Evolutionary conservation across 1,284 basidiomycete genomes (phyloP).

Genomic region (Boletus smithii): DNA sequence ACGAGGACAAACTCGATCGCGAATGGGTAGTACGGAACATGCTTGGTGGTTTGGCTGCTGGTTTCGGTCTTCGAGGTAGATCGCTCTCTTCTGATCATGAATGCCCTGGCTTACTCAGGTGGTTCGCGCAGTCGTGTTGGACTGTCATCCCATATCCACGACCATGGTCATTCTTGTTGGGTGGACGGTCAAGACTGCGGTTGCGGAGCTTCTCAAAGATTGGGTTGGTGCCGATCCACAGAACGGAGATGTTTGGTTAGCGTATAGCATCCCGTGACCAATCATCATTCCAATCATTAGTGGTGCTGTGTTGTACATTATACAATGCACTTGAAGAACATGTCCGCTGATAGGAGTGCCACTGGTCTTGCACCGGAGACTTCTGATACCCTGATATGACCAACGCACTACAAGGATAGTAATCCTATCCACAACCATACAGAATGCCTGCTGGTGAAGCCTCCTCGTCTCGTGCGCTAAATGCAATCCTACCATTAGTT

Average conservation of each 20-base stretch:
- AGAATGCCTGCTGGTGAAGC: slow-evolving; percentile 29
- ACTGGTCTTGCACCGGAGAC: slow-evolving; percentile 14
- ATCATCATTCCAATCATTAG: neutral
- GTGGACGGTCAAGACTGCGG: slow-evolving; percentile 70
- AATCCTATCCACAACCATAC: slow-evolving; percentile 10
- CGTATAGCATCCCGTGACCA: slow-evolving; percentile 76
- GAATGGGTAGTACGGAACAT: slow-evolving; percentile 85
- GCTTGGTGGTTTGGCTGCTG: slow-evolving; percentile 80
- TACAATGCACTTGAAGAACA: neutral
- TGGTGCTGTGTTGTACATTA: neutral
- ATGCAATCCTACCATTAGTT: slow-evolving; percentile 75
- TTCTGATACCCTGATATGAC: slow-evolving; percentile 19
- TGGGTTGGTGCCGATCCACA: slow-evolving; percentile 59
- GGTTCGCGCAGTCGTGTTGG: slow-evolving; percentile 58
- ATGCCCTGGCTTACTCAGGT: slow-evolving; percentile 24
- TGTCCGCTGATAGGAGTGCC: slow-evolving; percentile 7
- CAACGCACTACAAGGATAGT: neutral
- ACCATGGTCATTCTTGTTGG: slow-evolving; percentile 74
- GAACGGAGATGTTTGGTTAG: slow-evolving; percentile 62
- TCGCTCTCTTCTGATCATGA: neutral
- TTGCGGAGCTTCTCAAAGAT: slow-evolving; percentile 55
- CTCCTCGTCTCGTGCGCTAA: slow-evolving; percentile 63
- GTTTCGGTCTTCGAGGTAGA: slow-evolving; percentile 63
- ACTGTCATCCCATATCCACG: slow-evolving; percentile 73
- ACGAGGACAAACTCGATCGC: slow-evolving; percentile 69